These are phyloP conservation scores for Yamadazyma triangularis DNA, from an alignment of 1,139 yeast species.

Conservation along the genomic window DNA sequence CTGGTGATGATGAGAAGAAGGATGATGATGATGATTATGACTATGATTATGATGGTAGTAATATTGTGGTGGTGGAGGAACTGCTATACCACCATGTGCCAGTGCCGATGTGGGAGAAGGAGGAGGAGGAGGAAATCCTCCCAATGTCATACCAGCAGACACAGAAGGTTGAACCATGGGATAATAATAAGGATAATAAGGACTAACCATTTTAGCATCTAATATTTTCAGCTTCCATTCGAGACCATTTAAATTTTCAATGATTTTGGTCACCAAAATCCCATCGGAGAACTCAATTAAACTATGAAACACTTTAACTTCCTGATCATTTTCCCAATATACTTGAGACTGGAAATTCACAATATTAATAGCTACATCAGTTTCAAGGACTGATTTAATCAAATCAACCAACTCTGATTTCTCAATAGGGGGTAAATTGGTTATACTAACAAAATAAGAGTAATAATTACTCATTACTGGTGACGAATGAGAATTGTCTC, in stretches of 20 bases:
- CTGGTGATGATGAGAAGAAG: neutral
- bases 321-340: constrained; percentile 2
- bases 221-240: constrained; percentile 19
- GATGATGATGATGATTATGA: neutral
- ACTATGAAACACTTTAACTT: constrained; percentile 6
- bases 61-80: neutral
- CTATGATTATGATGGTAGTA: neutral
- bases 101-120: neutral
- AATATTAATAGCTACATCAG: constrained; percentile 2
- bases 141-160: neutral
- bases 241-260: constrained; percentile 22
- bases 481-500: constrained; percentile 1
- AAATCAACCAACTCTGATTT: constrained; percentile 1
- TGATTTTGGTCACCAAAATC: constrained; percentile 11
- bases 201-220: constrained; percentile 12
- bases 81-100: neutral
- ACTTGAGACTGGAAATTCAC: constrained; percentile 4
- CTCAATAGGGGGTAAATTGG: constrained; percentile 3
- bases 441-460: constrained; percentile 1
- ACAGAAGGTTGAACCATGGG: constrained; percentile 5
- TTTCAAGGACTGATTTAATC: neutral
- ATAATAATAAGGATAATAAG: neutral
- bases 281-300: constrained; percentile 15
- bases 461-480: neutral
- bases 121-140: neutral